These are phyloP conservation scores for Fusarium hostae DNA, from an alignment of 2,329 filamentous ascomycete species.

Conservation along the genomic window DNA sequence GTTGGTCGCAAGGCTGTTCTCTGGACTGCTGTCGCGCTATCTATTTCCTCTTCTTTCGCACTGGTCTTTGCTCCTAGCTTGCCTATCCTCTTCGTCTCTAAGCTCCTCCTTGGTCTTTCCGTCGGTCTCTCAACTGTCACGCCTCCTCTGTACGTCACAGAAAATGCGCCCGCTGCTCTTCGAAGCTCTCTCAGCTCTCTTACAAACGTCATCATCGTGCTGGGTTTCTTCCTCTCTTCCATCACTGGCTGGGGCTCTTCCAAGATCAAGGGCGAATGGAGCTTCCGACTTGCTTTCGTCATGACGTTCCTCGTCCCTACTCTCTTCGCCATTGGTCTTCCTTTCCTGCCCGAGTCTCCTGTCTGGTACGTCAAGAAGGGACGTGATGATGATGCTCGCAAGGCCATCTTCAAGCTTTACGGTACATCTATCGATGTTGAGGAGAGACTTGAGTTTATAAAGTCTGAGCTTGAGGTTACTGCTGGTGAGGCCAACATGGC, in stretches of 20 bases:
- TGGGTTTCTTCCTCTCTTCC: slow-evolving; percentile 46
- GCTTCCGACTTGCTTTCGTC: slow-evolving; percentile 42
- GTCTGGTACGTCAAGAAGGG: slow-evolving; percentile 47
- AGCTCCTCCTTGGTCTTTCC: slow-evolving; percentile 43
- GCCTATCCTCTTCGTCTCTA: slow-evolving; percentile 45
- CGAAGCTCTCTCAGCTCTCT: slow-evolving; percentile 44
- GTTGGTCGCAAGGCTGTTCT: slow-evolving; percentile 40
- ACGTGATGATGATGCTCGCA: slow-evolving; percentile 43
- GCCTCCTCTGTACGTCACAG: slow-evolving; percentile 45
- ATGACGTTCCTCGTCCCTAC: slow-evolving; percentile 46
- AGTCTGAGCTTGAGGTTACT: slow-evolving; percentile 41
- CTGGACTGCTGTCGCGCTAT: slow-evolving; percentile 40
- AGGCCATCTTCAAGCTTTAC: slow-evolving; percentile 42
- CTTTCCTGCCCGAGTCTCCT: slow-evolving; percentile 45
- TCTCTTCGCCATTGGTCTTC: slow-evolving; percentile 38
- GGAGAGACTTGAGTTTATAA: slow-evolving; percentile 41
- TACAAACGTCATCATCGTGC: slow-evolving; percentile 47
- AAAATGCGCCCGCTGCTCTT: slow-evolving; percentile 45
- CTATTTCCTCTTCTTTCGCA: slow-evolving; percentile 43
- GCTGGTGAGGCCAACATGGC: slow-evolving; percentile 40
- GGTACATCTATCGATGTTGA: slow-evolving; percentile 38
- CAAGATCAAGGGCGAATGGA: slow-evolving; percentile 44
- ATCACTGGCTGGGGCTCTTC: slow-evolving; percentile 44
- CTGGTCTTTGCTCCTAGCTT: slow-evolving; percentile 44
- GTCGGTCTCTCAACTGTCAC: slow-evolving; percentile 44